Percentiles rank a stretch among this genome's conserved stretches.
These are phyloP conservation scores for Arxiozyma bovina DNA, from an alignment of 1,139 yeast genomes.

Conservation along the genomic window DNA sequence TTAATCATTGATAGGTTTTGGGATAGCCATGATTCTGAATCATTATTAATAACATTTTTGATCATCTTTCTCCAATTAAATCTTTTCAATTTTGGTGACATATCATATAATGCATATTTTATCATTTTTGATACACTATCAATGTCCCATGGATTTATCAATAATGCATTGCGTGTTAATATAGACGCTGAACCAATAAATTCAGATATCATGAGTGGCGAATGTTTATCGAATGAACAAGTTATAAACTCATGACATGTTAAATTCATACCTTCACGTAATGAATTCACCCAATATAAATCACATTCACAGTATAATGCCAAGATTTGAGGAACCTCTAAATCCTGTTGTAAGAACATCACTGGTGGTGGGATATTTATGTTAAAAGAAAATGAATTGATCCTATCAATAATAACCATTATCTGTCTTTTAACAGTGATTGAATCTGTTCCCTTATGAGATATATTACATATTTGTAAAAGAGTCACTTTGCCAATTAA, in stretches of 20 bases:
- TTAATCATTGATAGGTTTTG: constrained; percentile 47
- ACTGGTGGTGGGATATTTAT: constrained; percentile 79
- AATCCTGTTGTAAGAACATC: constrained; percentile 76
- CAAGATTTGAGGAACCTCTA: constrained; percentile 79
- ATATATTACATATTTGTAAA: constrained; percentile 62
- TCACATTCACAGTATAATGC: constrained; percentile 85
- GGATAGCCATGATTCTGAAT: constrained; percentile 67
- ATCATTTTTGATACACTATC: constrained; percentile 56
- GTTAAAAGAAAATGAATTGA: constrained; percentile 65
- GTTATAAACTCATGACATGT: constrained; percentile 91
- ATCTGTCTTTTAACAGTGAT: constrained; percentile 59
- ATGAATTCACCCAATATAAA: constrained; percentile 75
- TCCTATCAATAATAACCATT: constrained; percentile 70
- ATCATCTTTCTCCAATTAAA: constrained; percentile 56
- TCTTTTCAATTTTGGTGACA: constrained; percentile 49
- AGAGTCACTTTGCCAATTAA: constrained; percentile 62
- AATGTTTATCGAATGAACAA: constrained; percentile 60
- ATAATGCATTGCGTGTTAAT: constrained; percentile 58
- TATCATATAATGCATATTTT: constrained; percentile 45
- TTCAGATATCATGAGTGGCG: constrained; percentile 82
- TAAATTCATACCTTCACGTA: constrained; percentile 94
- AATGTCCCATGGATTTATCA: constrained; percentile 89
- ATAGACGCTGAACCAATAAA: constrained; percentile 90
- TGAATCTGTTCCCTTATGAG: constrained; percentile 33
- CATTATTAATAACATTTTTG: constrained; percentile 54